Evolutionary conservation across 2,329 filamentous ascomycete species (phyloP).

Genomic region (Scolecobasidium constrictum): DNA sequence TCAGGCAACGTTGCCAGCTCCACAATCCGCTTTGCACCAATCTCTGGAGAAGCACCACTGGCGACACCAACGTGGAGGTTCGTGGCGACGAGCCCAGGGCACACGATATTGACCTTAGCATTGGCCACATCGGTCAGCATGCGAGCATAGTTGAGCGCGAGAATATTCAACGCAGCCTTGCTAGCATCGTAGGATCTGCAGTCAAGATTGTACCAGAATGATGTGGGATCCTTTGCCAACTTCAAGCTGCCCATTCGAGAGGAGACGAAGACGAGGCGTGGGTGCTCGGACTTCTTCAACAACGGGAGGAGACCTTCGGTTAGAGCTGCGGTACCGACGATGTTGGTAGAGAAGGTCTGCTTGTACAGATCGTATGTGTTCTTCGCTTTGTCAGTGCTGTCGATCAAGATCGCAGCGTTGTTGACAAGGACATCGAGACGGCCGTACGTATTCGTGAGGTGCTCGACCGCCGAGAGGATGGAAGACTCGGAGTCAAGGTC

Average conservation of each 20-base stretch:
- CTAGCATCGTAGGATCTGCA: slow-evolving; percentile 28
- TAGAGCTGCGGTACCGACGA: slow-evolving; percentile 14
- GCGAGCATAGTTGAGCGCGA: slow-evolving; percentile 22
- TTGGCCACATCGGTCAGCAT: slow-evolving; percentile 20
- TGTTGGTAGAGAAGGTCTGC: slow-evolving; percentile 29
- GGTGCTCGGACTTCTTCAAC: slow-evolving; percentile 17
- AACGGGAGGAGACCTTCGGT: slow-evolving; percentile 21
- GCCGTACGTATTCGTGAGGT: slow-evolving; percentile 2
- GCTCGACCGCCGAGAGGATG: slow-evolving; percentile 4
- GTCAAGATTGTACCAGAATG: slow-evolving; percentile 17
- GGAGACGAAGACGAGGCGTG: slow-evolving; percentile 30
- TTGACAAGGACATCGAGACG: slow-evolving; percentile 13
- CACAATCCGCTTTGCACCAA: not conserved
- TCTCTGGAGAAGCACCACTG: not conserved
- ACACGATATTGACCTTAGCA: slow-evolving; percentile 26
- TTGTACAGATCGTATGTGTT: slow-evolving; percentile 24
- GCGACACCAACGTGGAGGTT: slow-evolving; percentile 6
- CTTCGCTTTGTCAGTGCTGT: slow-evolving; percentile 9
- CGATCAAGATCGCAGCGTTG: slow-evolving; percentile 13
- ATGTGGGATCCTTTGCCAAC: slow-evolving; percentile 18
- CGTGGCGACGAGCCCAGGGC: slow-evolving; percentile 27
- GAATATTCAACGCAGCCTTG: slow-evolving; percentile 34
- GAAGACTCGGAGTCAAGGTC: slow-evolving; percentile 9
- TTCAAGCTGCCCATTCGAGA: slow-evolving; percentile 26
- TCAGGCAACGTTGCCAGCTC: not conserved